These are phyloP conservation scores for Protomyces inouyei DNA, from an alignment of 1,139 yeast species.

Conservation along the genomic window DNA sequence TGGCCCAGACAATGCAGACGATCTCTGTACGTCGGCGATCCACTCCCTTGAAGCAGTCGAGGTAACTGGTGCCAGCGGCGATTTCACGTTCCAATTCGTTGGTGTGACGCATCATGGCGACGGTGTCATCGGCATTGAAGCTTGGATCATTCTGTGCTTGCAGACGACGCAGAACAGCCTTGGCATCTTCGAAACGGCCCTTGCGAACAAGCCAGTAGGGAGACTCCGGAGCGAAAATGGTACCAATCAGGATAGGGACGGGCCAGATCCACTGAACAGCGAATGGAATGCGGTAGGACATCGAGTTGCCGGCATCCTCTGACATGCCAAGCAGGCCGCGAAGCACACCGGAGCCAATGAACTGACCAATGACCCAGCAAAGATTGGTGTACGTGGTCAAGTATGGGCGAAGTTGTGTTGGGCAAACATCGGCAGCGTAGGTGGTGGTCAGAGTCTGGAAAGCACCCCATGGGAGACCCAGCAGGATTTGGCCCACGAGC, in stretches of 20 bases:
- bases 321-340: constrained; percentile 37
- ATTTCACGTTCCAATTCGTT: constrained; percentile 46
- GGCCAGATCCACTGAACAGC: constrained; percentile 65
- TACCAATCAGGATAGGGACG: constrained; percentile 49
- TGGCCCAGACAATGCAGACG: constrained; percentile 47
- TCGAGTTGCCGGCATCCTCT: constrained; percentile 33
- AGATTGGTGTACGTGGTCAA: constrained; percentile 46
- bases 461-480: constrained; percentile 41
- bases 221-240: constrained; percentile 37
- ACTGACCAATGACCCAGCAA: constrained; percentile 48
- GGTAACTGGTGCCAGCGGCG: constrained; percentile 41
- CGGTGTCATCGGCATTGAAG: constrained; percentile 39
- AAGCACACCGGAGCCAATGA: constrained; percentile 45
- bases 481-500: constrained; percentile 46
- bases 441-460: background rate
- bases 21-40: constrained; percentile 56
- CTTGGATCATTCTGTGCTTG: background rate
- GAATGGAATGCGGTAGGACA: constrained; percentile 48
- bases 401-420: constrained; percentile 45
- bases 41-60: constrained; percentile 50
- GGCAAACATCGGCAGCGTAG: constrained; percentile 44
- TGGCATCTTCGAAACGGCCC: constrained; percentile 25
- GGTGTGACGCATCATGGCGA: constrained; percentile 47
- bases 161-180: constrained; percentile 9
- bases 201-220: constrained; percentile 31